phyloP scores from a whole-genome alignment of 179 eudicot species.

The Amaranthus tricolor region DNA sequence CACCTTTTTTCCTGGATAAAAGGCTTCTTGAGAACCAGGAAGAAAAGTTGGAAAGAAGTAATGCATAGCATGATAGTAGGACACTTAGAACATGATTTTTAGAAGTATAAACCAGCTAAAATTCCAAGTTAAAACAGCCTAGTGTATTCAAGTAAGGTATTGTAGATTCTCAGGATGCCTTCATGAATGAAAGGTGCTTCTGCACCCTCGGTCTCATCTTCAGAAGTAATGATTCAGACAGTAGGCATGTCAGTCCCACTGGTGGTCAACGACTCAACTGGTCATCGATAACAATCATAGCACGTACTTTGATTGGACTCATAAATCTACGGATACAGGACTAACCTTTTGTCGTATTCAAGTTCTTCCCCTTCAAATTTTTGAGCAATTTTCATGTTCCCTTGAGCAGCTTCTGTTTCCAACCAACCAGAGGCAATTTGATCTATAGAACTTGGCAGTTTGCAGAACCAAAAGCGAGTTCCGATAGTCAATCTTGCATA shows the following conservation, averaged over 20 bases:
- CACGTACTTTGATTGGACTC: slow-evolving; percentile 96
- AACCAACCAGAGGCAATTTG: slow-evolving; percentile 4
- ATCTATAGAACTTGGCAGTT: background rate
- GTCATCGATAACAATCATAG: slow-evolving; percentile 19
- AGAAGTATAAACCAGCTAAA: slow-evolving; percentile 52
- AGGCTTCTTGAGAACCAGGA: slow-evolving; percentile 81
- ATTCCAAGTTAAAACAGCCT: slow-evolving; percentile 67
- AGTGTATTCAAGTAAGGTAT: slow-evolving; percentile 64
- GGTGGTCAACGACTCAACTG: slow-evolving; percentile 44
- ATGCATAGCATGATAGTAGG: slow-evolving; percentile 60
- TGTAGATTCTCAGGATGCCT: slow-evolving; percentile 81
- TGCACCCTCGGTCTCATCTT: slow-evolving; percentile 94
- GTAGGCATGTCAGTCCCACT: slow-evolving; percentile 35
- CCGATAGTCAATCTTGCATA: background rate
- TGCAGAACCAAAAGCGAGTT: background rate
- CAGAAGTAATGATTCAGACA: slow-evolving; percentile 70
- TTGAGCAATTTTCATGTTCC: background rate
- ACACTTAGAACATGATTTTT: slow-evolving; percentile 37
- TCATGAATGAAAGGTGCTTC: slow-evolving; percentile 89
- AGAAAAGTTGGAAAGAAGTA: slow-evolving; percentile 85
- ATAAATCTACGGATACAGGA: slow-evolving; percentile 70
- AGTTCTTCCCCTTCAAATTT: background rate
- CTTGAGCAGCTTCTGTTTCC: background rate
- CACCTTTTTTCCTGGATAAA: slow-evolving; percentile 74
- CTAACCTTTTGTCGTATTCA: slow-evolving; percentile 26